A percentile compares a stretch with the other conserved stretches of the same genome.
Evolutionary conservation across 352 stramenopile species (phyloP).

Genomic region (Pythium oligandrum): DNA sequence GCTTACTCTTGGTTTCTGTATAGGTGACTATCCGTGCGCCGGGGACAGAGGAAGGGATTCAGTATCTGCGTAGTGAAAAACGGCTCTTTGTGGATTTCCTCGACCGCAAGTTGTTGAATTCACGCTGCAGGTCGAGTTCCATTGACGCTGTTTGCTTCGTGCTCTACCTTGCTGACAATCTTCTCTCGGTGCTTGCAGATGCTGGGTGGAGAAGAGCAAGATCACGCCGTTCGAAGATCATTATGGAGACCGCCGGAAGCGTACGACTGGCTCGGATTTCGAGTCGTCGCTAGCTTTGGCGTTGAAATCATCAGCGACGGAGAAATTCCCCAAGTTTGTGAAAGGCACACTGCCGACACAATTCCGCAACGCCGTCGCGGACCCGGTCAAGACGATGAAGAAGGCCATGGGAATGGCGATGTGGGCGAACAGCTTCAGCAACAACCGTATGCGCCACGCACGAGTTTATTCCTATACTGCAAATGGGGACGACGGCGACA

Average conservation of each 20-base stretch:
- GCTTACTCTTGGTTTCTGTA: not conserved
- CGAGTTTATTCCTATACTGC: constrained; percentile 23
- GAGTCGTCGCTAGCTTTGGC: constrained; percentile 31
- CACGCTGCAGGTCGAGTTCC: constrained; percentile 13
- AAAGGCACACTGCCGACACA: constrained; percentile 35
- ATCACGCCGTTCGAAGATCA: constrained; percentile 33
- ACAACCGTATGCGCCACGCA: constrained; percentile 36
- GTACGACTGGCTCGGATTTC: constrained; percentile 32
- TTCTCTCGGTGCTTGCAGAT: constrained; percentile 16
- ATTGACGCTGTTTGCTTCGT: not conserved
- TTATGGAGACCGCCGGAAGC: constrained; percentile 28
- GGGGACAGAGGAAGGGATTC: constrained; percentile 31
- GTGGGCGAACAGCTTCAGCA: constrained; percentile 41
- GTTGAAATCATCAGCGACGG: constrained; percentile 35
- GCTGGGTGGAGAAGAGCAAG: constrained; percentile 40
- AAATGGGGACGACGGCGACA: not conserved
- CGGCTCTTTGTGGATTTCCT: constrained; percentile 57
- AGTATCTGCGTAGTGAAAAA: constrained; percentile 32
- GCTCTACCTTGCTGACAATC: not conserved
- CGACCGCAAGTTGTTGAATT: constrained; percentile 23
- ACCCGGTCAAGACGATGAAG: constrained; percentile 35
- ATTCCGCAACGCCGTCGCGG: constrained; percentile 18
- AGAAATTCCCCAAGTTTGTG: constrained; percentile 49
- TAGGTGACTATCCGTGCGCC: constrained; percentile 64
- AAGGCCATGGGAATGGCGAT: constrained; percentile 30